Percentiles rank a stretch among this genome's conserved stretches.
Evolutionary conservation across 371 early-diverging fungal species (phyloP).

Genomic region (Funneliformis caledonium): DNA sequence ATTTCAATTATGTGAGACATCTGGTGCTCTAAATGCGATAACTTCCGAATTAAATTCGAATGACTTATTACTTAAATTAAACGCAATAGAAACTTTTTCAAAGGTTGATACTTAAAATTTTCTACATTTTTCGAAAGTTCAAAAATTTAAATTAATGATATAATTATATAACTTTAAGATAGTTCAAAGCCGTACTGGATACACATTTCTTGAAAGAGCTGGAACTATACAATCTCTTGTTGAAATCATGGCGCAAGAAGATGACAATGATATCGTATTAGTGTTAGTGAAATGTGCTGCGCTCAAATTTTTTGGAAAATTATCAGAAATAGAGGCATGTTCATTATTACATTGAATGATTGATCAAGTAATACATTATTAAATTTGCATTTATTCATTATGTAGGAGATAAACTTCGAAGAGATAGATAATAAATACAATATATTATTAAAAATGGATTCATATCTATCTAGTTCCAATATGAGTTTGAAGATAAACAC

Average conservation of each 20-base stretch:
- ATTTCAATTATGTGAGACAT: slow-evolving; percentile 48
- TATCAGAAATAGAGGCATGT: slow-evolving; percentile 18
- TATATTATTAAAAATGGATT: not conserved
- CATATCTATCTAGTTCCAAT: slow-evolving; percentile 8
- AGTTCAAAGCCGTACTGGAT: slow-evolving; percentile 42
- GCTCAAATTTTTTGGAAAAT: slow-evolving; percentile 53
- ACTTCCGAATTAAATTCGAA: slow-evolving; percentile 48
- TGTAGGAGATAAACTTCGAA: not conserved
- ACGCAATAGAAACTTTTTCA: slow-evolving; percentile 56
- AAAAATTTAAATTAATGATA: not conserved
- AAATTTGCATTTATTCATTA: not conserved
- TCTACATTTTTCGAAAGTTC: not conserved
- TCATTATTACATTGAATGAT: not conserved
- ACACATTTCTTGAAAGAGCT: slow-evolving; percentile 49
- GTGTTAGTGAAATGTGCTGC: slow-evolving; percentile 50
- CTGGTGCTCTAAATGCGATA: slow-evolving; percentile 48
- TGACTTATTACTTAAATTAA: slow-evolving; percentile 54
- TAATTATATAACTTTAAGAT: not conserved
- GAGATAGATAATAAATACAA: slow-evolving; percentile 16
- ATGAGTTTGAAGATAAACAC: slow-evolving; percentile 43
- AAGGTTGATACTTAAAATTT: slow-evolving; percentile 44
- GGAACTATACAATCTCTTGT: slow-evolving; percentile 46
- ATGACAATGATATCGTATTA: slow-evolving; percentile 45
- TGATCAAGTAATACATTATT: not conserved
- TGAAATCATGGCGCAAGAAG: slow-evolving; percentile 42